Base-by-base conservation (phyloP, 1,139 yeast species). In the Nadsonia commutata region DNA sequence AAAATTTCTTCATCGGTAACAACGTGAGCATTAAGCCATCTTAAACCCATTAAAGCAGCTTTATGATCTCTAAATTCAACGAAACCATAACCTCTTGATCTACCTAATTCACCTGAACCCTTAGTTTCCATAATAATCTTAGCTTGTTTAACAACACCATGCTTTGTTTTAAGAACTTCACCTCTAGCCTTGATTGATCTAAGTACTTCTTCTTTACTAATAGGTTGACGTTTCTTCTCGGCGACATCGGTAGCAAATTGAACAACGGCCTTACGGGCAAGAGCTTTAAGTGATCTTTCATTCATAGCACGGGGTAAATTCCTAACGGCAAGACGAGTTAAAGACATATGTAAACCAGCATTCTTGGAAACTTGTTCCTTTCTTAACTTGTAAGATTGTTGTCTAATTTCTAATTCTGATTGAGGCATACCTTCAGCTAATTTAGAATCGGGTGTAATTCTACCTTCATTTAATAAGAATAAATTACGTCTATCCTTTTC, bases 71-170 rank as follows among this genome's bases (percentile, higher is more conserved):
- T 77, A 62, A 73, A 86, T 64, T 93, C 98, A 44, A 90, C 65
- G 68, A 90, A 88, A 49, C 99, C 99, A 56, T 88, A 90, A 48
- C 99, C 98, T 67, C 97, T 78, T 59, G 93, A 80, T 64, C 98
- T 75, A 44, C 97, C 98, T 27, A 73, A 63, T 37, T 81, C 84
- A 22, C 94, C 94, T 13, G 93, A 71, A 1, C 86, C 94, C 59
- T 88, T 88, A 40, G 84, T 82, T 64, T 90, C 98, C 71, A 78
- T 81, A 48, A 90, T 82, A 50, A 90, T 80, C 65, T 90, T 90
- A 23, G 96, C 83, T 63, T 90, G 98, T 58, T 77, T 80, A 5
- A 90, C 94, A 39, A 90, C 86, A 65, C 99, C 98, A 44, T 76
- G 76, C 48, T 81, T 76, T 51, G 75, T 80, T 54, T 78, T 80